Conservation (phyloP, 164 flowering plant species). For the Saururus chinensis region DNA sequence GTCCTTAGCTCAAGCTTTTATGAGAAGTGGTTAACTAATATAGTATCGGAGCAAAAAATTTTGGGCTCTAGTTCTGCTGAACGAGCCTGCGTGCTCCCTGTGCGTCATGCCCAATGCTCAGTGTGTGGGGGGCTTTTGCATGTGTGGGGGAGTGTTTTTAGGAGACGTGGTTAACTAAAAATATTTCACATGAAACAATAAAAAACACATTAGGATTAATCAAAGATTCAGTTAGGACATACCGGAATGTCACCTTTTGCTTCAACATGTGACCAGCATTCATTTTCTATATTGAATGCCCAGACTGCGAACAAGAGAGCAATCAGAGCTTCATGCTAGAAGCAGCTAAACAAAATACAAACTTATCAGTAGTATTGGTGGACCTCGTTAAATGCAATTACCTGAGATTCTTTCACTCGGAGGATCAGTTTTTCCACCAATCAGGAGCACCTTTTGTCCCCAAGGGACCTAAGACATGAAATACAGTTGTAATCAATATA, state of each 20-base stretch:
- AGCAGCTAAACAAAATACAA: neutral
- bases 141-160: too few species aligned
- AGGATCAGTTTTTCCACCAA: conserved; percentile 88
- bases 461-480: conserved; percentile 60
- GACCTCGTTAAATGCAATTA: conserved; percentile 7
- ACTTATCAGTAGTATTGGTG: neutral
- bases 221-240: conserved; percentile 4
- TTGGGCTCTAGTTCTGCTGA: too few species aligned
- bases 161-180: too few species aligned
- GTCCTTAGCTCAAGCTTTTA: too few species aligned
- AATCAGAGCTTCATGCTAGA: conserved; percentile 1
- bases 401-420: conserved; percentile 75
- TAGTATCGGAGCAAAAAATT: too few species aligned
- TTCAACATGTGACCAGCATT: conserved; percentile 91
- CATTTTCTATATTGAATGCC: conserved; percentile 86
- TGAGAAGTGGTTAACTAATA: too few species aligned
- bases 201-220: neutral
- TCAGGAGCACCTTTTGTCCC: conserved; percentile 77
- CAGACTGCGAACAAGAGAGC: conserved; percentile 60
- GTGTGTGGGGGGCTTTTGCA: too few species aligned
- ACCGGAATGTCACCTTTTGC: conserved; percentile 97
- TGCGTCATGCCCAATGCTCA: too few species aligned
- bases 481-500: conserved; percentile 1
- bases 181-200: neutral
- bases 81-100: too few species aligned